These are phyloP conservation scores for Pholiota adiposa DNA, from an alignment of 1,284 basidiomycete genomes.

Conservation along the genomic window DNA sequence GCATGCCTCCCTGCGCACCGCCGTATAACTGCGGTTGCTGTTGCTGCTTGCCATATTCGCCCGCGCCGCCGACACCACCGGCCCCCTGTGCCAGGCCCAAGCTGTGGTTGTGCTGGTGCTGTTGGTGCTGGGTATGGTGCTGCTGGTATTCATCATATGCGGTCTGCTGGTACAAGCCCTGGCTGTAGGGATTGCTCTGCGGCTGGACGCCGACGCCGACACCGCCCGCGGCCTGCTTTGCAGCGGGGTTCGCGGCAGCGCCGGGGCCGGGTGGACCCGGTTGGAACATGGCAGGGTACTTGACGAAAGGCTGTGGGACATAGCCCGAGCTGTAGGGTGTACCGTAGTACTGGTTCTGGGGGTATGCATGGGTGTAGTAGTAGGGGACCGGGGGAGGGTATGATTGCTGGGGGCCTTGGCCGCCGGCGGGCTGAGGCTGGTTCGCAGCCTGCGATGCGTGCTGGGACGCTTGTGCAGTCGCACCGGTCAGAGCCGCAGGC, in stretches of 20 bases:
- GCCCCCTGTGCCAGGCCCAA: conserved; percentile 48
- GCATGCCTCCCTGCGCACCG: conserved; percentile 55
- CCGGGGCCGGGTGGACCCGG: conserved; percentile 67
- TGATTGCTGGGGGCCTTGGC: conserved; percentile 68
- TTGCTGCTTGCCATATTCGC: conserved; percentile 63
- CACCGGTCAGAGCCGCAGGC: conserved; percentile 53
- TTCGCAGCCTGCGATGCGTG: conserved; percentile 41
- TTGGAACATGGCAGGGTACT: conserved; percentile 76
- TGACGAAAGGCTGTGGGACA: conserved; percentile 72
- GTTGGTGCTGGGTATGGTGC: conserved; percentile 56
- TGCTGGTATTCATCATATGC: conserved; percentile 71
- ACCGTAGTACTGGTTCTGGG: conserved; percentile 76
- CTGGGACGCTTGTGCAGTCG: conserved; percentile 54
- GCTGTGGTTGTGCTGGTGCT: conserved; percentile 44
- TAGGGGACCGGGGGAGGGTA: conserved; percentile 62
- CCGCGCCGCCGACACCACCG: conserved; percentile 51
- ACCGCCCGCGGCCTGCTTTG: conserved; percentile 61
- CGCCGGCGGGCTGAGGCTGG: conserved; percentile 59
- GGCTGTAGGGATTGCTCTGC: conserved; percentile 59
- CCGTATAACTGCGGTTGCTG: conserved; percentile 50
- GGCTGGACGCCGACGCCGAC: conserved; percentile 50
- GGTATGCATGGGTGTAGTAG: conserved; percentile 70
- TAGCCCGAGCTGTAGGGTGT: conserved; percentile 73
- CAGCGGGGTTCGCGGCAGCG: conserved; percentile 61
- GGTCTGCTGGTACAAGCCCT: conserved; percentile 67